These are phyloP conservation scores for Inga oerstediana DNA, from an alignment of 306 rosid species.

Conservation along the genomic window DNA sequence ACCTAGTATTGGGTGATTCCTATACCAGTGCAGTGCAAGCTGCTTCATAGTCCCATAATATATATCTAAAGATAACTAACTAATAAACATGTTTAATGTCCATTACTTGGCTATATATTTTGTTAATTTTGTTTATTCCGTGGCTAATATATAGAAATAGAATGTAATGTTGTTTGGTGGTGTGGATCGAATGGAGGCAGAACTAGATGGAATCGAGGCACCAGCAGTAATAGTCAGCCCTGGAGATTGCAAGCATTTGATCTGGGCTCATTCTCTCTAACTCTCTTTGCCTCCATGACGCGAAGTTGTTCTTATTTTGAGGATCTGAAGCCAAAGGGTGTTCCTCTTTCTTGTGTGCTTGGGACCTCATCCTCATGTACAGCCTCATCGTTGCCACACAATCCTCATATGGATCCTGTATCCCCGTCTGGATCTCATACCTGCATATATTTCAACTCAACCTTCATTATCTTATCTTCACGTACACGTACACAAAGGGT, in stretches of 20 bases:
- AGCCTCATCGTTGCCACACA: constrained; percentile 87
- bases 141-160: background rate
- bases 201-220: constrained; percentile 65
- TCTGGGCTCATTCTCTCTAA: constrained; percentile 87
- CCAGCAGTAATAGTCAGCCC: constrained; percentile 97
- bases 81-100: background rate
- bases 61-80: background rate
- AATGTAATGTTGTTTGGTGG: background rate
- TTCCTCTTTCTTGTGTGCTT: constrained; percentile 62
- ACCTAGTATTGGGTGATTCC: background rate
- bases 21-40: background rate
- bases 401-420: constrained; percentile 87
- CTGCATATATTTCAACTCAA: constrained; percentile 34
- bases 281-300: constrained; percentile 71
- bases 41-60: background rate
- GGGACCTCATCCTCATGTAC: constrained; percentile 79
- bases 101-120: background rate
- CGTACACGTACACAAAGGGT: background rate
- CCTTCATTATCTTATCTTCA: background rate
- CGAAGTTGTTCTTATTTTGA: constrained; percentile 74
- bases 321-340: constrained; percentile 72
- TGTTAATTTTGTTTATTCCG: background rate
- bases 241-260: constrained; percentile 77
- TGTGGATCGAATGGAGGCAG: background rate
- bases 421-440: constrained; percentile 86